Evolutionary conservation across 1,284 basidiomycete genomes (phyloP).

Genomic region (Phylloboletellus chloephorus): DNA sequence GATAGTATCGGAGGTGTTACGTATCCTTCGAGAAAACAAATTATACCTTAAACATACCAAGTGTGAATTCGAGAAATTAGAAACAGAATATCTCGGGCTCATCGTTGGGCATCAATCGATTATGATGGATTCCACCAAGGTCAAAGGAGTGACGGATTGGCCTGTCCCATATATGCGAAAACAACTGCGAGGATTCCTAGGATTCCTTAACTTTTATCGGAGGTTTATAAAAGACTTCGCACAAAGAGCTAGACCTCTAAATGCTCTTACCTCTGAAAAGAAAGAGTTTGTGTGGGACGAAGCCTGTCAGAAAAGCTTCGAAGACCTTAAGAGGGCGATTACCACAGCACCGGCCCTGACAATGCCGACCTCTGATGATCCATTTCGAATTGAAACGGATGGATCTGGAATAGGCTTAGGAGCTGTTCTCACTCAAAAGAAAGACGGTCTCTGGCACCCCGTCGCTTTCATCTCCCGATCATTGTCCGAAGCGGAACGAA

Average conservation of each 20-base stretch:
- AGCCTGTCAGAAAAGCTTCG: background rate
- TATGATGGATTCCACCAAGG: slow-evolving; percentile 23
- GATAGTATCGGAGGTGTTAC: background rate
- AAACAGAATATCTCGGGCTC: slow-evolving; percentile 5
- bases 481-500: background rate
- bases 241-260: slow-evolving; percentile 29
- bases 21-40: background rate
- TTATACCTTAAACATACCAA: background rate
- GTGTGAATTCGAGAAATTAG: background rate
- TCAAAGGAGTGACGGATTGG: slow-evolving; percentile 36
- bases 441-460: background rate
- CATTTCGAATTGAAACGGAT: background rate
- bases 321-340: background rate
- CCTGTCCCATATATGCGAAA: slow-evolving; percentile 28
- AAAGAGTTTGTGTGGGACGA: background rate
- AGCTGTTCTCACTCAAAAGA: background rate
- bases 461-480: background rate
- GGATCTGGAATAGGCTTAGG: background rate
- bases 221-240: slow-evolving; percentile 40
- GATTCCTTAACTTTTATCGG: slow-evolving; percentile 26
- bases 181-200: slow-evolving; percentile 36
- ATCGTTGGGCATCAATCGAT: background rate
- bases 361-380: background rate
- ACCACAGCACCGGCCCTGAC: background rate
- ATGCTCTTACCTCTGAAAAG: slow-evolving; percentile 17